phyloP scores from a whole-genome alignment of 306 rosid species.

The Acmispon strigosus region DNA sequence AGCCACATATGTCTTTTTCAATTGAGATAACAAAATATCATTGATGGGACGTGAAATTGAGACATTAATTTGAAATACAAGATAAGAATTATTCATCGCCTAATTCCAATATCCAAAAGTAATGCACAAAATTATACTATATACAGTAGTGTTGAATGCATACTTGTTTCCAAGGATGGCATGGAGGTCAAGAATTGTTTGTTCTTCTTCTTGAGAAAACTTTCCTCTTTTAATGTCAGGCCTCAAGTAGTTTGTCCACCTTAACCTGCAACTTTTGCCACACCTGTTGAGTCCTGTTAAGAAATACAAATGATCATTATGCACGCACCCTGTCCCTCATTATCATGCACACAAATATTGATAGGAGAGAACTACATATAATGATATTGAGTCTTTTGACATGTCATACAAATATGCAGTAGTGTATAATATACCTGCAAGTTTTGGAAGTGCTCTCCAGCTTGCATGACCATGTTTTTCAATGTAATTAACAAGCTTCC shows the following conservation, averaged over 20 bases:
- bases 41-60: no score
- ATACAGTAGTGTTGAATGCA: neutral
- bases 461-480: constrained; percentile 27
- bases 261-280: constrained; percentile 35
- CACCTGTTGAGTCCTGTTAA: constrained; percentile 32
- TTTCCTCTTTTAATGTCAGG: constrained; percentile 36
- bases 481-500: constrained; percentile 20
- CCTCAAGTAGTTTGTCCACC: constrained; percentile 36
- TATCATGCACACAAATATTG: no score
- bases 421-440: constrained; percentile 15
- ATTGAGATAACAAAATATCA: no score
- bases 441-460: constrained; percentile 38
- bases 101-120: no score
- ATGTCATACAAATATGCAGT: neutral
- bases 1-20: no score
- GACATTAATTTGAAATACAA: no score
- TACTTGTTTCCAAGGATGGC: constrained; percentile 34
- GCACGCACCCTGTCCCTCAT: no score
- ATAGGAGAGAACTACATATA: neutral
- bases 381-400: no score
- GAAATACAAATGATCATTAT: neutral
- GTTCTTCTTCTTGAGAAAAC: constrained; percentile 30
- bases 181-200: constrained; percentile 25
- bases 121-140: neutral
- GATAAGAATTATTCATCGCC: no score